Conservation (phyloP, 2,329 filamentous ascomycete genomes). For the Diaporthe destruens region DNA sequence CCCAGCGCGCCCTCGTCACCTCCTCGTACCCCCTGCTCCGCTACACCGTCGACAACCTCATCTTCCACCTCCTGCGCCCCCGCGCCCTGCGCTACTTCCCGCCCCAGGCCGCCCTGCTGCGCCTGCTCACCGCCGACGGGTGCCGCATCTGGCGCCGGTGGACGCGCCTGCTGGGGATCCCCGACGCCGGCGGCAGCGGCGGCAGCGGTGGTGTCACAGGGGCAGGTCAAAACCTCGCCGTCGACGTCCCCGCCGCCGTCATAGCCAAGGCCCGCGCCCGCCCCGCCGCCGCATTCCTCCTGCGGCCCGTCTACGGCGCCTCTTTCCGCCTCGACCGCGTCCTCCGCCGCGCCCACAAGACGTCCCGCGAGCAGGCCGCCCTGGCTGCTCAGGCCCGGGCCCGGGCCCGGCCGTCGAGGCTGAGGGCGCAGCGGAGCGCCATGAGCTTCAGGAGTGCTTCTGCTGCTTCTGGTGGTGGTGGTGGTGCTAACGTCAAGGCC, state of each 20-base stretch:
- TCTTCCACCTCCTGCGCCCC: conserved; percentile 51
- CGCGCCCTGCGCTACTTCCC: conserved; percentile 49
- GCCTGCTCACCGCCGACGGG: conserved; percentile 44
- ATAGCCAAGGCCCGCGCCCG: conserved; percentile 42
- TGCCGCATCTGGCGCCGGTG: conserved; percentile 52
- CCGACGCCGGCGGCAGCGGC: not conserved
- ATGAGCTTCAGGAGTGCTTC: not conserved
- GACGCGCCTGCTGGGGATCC: conserved; percentile 48
- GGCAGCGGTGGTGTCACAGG: not conserved
- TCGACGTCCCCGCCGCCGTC: conserved; percentile 44
- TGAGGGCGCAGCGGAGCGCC: not conserved
- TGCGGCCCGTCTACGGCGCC: conserved; percentile 50
- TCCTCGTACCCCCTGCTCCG: conserved; percentile 51
- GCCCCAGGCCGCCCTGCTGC: conserved; percentile 48
- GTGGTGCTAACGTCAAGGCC: not conserved
- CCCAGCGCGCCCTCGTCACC: conserved; percentile 48
- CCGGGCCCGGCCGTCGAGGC: not conserved
- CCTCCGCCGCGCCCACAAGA: conserved; percentile 45
- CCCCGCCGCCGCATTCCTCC: conserved; percentile 41
- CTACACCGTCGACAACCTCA: conserved; percentile 50
- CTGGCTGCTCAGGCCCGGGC: not conserved
- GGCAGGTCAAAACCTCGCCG: no score
- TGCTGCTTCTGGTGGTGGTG: not conserved
- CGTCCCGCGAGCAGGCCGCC: conserved; percentile 39
- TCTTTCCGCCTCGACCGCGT: conserved; percentile 49